Percentiles rank a stretch among this genome's conserved stretches.
These are phyloP conservation scores for Zostera marina DNA, from an alignment of 116 monocot species.

Conservation along the genomic window DNA sequence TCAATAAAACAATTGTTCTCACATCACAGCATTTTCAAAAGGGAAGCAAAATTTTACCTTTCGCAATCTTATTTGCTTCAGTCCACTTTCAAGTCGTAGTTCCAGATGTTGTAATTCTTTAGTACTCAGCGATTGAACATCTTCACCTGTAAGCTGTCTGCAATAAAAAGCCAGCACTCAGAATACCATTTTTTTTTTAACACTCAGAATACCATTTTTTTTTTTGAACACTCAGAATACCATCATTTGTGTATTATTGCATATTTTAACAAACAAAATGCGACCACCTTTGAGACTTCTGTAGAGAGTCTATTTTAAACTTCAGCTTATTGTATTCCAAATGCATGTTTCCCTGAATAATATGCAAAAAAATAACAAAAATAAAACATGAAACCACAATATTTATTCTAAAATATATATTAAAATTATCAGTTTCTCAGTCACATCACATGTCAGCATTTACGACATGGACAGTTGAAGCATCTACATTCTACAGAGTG, in stretches of 20 bases:
- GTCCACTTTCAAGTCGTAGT: conserved; percentile 16
- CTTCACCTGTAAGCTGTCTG: conserved; percentile 42
- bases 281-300: conserved; percentile 32
- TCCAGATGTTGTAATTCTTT: conserved; percentile 30
- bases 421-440: too few relatives aligned
- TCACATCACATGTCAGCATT: too few relatives aligned
- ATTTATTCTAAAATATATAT: too few relatives aligned
- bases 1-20: too few relatives aligned
- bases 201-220: too few relatives aligned
- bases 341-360: conserved; percentile 9
- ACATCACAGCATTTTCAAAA: background rate
- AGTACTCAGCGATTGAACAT: conserved; percentile 16
- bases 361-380: background rate
- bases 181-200: too few relatives aligned
- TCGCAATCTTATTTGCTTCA: conserved; percentile 24
- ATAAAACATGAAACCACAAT: too few relatives aligned
- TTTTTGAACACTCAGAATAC: too few relatives aligned
- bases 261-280: too few relatives aligned
- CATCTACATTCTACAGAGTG: too few relatives aligned
- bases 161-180: background rate
- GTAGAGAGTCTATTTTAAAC: conserved; percentile 26
- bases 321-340: conserved; percentile 35
- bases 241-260: background rate
- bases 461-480: too few relatives aligned
- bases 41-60: conserved; percentile 11